These are phyloP conservation scores for Nicotiana tomentosiformis DNA, from an alignment of 257 asterid genomes.

Conservation along the genomic window DNA sequence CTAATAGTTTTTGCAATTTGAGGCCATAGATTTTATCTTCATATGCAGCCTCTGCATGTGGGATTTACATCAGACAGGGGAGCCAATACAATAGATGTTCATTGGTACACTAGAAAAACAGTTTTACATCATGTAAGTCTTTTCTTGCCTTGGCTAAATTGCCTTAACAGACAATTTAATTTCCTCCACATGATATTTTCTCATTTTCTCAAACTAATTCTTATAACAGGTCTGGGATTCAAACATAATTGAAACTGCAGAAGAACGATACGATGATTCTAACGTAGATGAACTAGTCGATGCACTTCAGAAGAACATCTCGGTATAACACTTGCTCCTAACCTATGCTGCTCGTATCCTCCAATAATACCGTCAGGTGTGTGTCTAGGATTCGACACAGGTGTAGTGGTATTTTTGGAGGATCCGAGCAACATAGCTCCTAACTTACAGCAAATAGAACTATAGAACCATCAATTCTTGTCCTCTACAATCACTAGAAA, in stretches of 20 bases:
- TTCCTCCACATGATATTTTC: too few species aligned
- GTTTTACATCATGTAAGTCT: slow-evolving; percentile 74
- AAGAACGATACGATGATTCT: slow-evolving; percentile 47
- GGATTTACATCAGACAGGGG: slow-evolving; percentile 48
- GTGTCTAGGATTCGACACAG: neutral
- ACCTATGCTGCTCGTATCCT: neutral
- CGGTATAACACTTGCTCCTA: slow-evolving; percentile 32
- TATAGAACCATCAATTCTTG: neutral
- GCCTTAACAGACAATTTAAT: neutral
- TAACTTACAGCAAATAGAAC: neutral
- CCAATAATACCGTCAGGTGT: neutral
- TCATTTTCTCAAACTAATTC: neutral
- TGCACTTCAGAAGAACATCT: slow-evolving; percentile 56
- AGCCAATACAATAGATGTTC: slow-evolving; percentile 61
- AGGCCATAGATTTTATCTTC: neutral
- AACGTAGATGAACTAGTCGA: slow-evolving; percentile 37
- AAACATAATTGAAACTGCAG: slow-evolving; percentile 68
- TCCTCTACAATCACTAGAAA: neutral
- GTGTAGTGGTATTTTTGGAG: neutral
- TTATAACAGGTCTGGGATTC: slow-evolving; percentile 63
- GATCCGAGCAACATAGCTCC: neutral
- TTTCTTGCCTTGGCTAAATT: neutral
- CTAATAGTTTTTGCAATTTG: neutral
- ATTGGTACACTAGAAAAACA: slow-evolving; percentile 67
- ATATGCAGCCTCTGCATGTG: slow-evolving; percentile 71